Conservation (phyloP, 495 filamentous ascomycete genomes). For the Podospora anserina region DNA sequence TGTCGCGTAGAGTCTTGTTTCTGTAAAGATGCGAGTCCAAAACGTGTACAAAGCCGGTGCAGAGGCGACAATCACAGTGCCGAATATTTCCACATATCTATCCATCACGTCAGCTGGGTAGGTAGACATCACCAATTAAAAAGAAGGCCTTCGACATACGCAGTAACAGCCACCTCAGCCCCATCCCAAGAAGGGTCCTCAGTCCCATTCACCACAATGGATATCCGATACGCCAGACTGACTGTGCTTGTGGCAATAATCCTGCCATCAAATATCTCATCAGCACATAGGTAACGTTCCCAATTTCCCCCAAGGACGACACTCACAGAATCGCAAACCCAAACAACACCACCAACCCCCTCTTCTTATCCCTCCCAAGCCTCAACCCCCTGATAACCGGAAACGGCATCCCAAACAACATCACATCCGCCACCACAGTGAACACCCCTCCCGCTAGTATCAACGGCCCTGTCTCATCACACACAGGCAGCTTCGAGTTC, state of each 20-base stretch:
- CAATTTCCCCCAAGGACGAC: not conserved
- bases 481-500: not conserved
- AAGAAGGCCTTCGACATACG: not conserved
- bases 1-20: not conserved
- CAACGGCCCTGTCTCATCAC: not conserved
- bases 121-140: not conserved
- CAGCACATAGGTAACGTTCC: not conserved
- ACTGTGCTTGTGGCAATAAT: not conserved
- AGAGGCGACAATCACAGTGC: conserved; percentile 1
- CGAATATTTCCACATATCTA: not conserved
- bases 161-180: not conserved
- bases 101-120: not conserved
- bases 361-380: not conserved
- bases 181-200: not conserved
- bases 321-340: conserved; percentile 1
- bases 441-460: not conserved
- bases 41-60: not conserved
- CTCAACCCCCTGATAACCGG: not conserved
- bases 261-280: not conserved
- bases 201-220: not conserved
- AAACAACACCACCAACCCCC: conserved; percentile 5
- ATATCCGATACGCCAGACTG: not conserved
- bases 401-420: conserved; percentile 4
- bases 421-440: not conserved
- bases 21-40: not conserved